These are phyloP conservation scores for Dianthus caryophyllus DNA, from an alignment of 148 eudicot genomes.

Conservation along the genomic window DNA sequence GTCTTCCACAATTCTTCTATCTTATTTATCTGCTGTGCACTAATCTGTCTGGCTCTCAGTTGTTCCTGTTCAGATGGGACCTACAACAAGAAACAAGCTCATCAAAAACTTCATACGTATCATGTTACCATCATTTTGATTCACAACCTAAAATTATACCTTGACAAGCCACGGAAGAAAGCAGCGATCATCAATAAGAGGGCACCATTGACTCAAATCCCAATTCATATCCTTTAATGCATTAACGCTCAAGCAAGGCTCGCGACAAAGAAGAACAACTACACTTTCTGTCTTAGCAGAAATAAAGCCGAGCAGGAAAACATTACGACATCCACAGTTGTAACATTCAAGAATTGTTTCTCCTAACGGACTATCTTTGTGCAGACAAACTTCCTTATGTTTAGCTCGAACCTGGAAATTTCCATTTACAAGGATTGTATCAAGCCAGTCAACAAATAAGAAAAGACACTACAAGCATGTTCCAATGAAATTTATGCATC, in stretches of 20 bases:
- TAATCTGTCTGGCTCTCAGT: conserved; percentile 93
- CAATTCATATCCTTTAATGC: conserved; percentile 99
- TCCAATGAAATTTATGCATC: neutral
- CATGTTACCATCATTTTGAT: neutral
- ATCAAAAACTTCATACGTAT: conserved; percentile 19
- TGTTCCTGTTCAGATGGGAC: conserved; percentile 99
- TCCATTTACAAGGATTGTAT: conserved; percentile 40
- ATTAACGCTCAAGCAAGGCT: conserved; percentile 87
- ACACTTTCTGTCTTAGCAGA: conserved; percentile 98
- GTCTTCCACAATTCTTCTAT: conserved; percentile 98
- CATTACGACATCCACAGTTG: conserved; percentile 98
- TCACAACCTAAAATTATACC: conserved; percentile 33
- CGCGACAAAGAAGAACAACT: conserved; percentile 93
- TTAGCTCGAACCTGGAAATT: conserved; percentile 81
- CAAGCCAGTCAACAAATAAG: conserved; percentile 7
- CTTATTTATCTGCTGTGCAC: conserved; percentile 98
- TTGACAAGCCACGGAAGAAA: conserved; percentile 98
- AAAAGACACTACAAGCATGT: neutral
- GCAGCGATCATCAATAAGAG: conserved; percentile 97
- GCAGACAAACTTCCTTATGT: conserved; percentile 98
- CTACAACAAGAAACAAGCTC: conserved; percentile 31
- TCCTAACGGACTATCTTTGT: conserved; percentile 96
- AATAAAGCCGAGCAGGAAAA: conserved; percentile 91
- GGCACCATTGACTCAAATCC: conserved; percentile 99
- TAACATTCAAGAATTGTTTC: conserved; percentile 98